Conservation (phyloP, 805 yeast genomes). For the Metschnikowia reukaufii region DNA sequence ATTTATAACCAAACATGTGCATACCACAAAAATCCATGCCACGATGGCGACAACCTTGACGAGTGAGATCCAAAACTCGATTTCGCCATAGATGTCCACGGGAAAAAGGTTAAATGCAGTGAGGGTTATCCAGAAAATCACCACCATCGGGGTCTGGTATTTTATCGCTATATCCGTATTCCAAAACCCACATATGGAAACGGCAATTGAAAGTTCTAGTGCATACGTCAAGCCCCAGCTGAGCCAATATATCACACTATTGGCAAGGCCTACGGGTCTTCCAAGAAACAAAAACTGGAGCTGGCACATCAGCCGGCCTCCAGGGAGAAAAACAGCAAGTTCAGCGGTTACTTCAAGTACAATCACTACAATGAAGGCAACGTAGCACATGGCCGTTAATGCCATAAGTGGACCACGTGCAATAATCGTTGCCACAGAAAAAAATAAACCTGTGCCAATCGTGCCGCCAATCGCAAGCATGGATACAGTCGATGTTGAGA, state of each 20-base stretch:
- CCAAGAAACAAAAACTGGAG: constrained; percentile 22
- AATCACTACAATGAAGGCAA: constrained; percentile 22
- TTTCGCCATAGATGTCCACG: constrained; percentile 23
- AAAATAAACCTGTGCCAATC: constrained; percentile 26
- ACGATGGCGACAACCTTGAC: constrained; percentile 22
- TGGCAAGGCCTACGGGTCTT: constrained; percentile 19
- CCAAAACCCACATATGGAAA: constrained; percentile 20
- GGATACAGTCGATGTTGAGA: constrained; percentile 15
- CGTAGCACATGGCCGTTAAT: constrained; percentile 19
- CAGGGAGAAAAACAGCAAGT: constrained; percentile 22
- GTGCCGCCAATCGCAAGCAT: constrained; percentile 28
- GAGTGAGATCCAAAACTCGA: constrained; percentile 22
- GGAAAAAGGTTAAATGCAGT: constrained; percentile 23
- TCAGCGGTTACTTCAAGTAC: constrained; percentile 23
- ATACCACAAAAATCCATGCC: constrained; percentile 19
- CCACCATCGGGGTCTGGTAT: constrained; percentile 7
- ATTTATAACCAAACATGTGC: constrained; percentile 4
- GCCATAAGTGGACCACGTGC: constrained; percentile 23
- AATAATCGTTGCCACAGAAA: constrained; percentile 17
- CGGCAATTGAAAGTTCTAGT: constrained; percentile 22
- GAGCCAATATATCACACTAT: constrained; percentile 25
- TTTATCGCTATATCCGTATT: constrained; percentile 1
- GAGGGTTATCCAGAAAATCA: constrained; percentile 17
- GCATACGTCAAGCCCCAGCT: constrained; percentile 29
- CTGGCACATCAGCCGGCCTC: constrained; percentile 23